Percentiles rank a stretch among this genome's conserved stretches.
These are phyloP conservation scores for Byssochlamys sp. DNA, from an alignment of 2,329 filamentous ascomycete genomes.

Conservation along the genomic window DNA sequence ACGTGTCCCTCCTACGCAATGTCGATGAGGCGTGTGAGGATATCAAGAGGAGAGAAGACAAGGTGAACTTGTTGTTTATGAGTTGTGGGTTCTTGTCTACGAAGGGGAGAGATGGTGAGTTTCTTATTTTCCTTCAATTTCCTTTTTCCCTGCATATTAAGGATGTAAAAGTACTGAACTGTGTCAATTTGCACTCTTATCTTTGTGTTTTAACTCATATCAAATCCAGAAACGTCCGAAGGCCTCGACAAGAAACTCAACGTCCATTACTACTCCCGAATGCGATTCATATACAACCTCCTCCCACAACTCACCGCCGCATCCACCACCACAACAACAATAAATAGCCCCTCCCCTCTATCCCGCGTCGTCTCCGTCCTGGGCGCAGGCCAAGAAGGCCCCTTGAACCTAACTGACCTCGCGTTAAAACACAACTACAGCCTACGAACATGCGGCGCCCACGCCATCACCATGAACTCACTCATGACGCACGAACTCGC, in stretches of 20 bases:
- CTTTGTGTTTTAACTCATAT: not conserved
- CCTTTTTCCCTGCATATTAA: not conserved
- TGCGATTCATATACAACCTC: constrained; percentile 25
- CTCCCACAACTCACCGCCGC: constrained; percentile 19
- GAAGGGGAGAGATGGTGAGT: constrained; percentile 9
- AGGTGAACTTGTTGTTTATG: constrained; percentile 22
- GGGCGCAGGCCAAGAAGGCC: constrained; percentile 43
- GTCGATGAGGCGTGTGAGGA: constrained; percentile 42
- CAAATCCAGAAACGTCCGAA: constrained; percentile 19
- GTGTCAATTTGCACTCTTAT: not conserved
- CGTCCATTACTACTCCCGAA: constrained; percentile 25
- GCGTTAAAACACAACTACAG: constrained; percentile 16
- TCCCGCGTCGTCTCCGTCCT: constrained; percentile 47
- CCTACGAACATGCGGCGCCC: constrained; percentile 17
- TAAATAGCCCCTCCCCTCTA: constrained; percentile 18
- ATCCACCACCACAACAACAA: constrained; percentile 9
- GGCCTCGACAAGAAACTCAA: constrained; percentile 21
- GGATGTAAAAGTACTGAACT: not conserved
- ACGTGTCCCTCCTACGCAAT: constrained; percentile 43
- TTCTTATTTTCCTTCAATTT: not conserved
- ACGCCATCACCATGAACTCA: constrained; percentile 43
- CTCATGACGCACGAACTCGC: constrained; percentile 43
- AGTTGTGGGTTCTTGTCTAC: constrained; percentile 14
- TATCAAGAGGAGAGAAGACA: constrained; percentile 27
- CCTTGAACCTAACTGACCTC: constrained; percentile 40